Percentiles rank a stretch among this genome's conserved stretches.
Evolutionary conservation across 768 basidiomycete species (phyloP).

Genomic region (button mushroom (Agaricus bisporus)): DNA sequence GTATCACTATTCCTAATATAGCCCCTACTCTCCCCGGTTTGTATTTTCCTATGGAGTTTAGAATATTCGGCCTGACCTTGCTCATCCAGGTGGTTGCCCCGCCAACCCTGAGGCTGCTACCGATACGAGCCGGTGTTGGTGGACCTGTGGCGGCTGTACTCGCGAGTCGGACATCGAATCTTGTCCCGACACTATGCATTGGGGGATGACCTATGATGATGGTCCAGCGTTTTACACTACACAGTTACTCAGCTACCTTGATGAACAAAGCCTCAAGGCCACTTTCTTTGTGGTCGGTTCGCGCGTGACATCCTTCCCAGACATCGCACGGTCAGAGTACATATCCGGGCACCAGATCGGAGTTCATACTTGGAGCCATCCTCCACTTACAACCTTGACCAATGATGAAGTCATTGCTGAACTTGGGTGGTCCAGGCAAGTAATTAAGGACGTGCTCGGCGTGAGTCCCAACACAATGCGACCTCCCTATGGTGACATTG

Average conservation of each 20-base stretch:
- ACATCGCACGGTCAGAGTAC: constrained; percentile 68
- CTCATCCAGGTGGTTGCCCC: constrained; percentile 46
- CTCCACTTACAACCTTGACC: constrained; percentile 61
- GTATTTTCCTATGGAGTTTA: constrained; percentile 12
- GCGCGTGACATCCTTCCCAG: constrained; percentile 64
- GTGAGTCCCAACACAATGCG: constrained; percentile 76
- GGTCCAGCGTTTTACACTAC: constrained; percentile 78
- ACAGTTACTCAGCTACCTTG: constrained; percentile 64
- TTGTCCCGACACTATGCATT: constrained; percentile 63
- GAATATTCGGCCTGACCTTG: constrained; percentile 1
- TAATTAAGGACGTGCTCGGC: constrained; percentile 77
- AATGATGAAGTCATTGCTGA: constrained; percentile 85
- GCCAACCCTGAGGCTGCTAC: constrained; percentile 50
- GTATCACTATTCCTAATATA: constrained; percentile 53
- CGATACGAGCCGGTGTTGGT: constrained; percentile 64
- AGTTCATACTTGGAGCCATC: constrained; percentile 66
- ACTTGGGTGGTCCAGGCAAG: constrained; percentile 81
- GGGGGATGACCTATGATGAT: constrained; percentile 65
- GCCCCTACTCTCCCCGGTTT: constrained; percentile 33
- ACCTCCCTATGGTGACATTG: constrained; percentile 79
- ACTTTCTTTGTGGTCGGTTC: constrained; percentile 91
- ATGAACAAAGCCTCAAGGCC: constrained; percentile 56
- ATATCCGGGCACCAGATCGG: constrained; percentile 76
- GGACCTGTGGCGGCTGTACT: constrained; percentile 73
- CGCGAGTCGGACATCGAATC: constrained; percentile 59